phyloP scores from a whole-genome alignment of 352 stramenopile genomes.

The Phytophthora aleatoria region DNA sequence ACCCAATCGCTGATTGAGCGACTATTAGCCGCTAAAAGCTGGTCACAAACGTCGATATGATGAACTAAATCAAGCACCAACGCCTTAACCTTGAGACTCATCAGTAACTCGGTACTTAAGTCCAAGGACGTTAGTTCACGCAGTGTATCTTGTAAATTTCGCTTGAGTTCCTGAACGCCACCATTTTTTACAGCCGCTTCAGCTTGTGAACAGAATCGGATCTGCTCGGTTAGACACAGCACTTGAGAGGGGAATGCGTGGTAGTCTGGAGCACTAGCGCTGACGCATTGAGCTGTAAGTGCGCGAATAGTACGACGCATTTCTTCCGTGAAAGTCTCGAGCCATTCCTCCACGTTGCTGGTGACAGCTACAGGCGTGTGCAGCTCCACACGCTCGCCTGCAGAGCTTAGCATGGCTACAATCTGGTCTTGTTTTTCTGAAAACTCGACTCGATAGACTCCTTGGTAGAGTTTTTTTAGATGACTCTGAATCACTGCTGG shows the following conservation, averaged over 20 bases:
- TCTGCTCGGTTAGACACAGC: slow-evolving; percentile 91
- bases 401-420: slow-evolving; percentile 85
- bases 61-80: slow-evolving; percentile 96
- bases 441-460: slow-evolving; percentile 92
- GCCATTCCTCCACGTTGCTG: slow-evolving; percentile 93
- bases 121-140: slow-evolving; percentile 84
- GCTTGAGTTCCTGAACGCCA: slow-evolving; percentile 66
- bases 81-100: slow-evolving; percentile 94
- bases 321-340: slow-evolving; percentile 90
- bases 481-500: slow-evolving; percentile 94
- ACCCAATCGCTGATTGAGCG: slow-evolving; percentile 76
- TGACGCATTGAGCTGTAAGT: slow-evolving; percentile 79
- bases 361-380: slow-evolving; percentile 86
- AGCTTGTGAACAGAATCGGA: slow-evolving; percentile 91
- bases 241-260: slow-evolving; percentile 91
- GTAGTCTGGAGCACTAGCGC: slow-evolving; percentile 82
- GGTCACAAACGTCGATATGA: slow-evolving; percentile 94
- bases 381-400: slow-evolving; percentile 85
- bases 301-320: slow-evolving; percentile 91
- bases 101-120: slow-evolving; percentile 83
- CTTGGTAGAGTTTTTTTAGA: slow-evolving; percentile 97
- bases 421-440: slow-evolving; percentile 84
- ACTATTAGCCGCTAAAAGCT: slow-evolving; percentile 74
- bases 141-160: slow-evolving; percentile 67
- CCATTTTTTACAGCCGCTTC: slow-evolving; percentile 89